Evolutionary conservation across 306 rosid species (phyloP), one percentile per base, ranked within the genome.

Genomic region (Sophora flavescens): DNA sequence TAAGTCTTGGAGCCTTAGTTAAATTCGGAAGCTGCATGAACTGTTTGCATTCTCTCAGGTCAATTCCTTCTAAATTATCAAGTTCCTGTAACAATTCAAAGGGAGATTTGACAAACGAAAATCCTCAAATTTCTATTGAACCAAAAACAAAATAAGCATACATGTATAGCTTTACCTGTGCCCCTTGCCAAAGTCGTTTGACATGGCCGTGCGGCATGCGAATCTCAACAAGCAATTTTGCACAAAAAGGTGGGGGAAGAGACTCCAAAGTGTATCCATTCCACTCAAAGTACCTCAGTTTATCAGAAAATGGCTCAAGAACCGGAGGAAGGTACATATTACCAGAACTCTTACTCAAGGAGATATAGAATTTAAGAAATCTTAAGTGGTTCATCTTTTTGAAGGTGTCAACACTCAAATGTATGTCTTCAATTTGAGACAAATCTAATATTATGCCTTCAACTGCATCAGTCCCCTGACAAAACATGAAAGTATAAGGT

Each of bases 231-330:
- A 84, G 80, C 1, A 51, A 5, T 56, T 51, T 45, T 0, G 77
- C 57, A 17, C 64, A 33, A 16, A 80, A 70, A 15, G 7, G 8
- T 26, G 13, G 16, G 50, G 82, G 80, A 48, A 84, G 60, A 58
- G 36, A 70, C n/a, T 51, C 17, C 4, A 6, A 56, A 30, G 56
- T 81, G 53, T 53, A 83, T 22, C 70, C 70, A 13, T 15, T 8
- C 84, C 87, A 80, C 35, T 69, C 56, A 58, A 80, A 1, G 12
- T 80, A 76, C 68, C 84, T 60, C 51, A 76, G 2, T 59, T 73
- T 45, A 13, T 35, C 9, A 26, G 70, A 39, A 48, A 80, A 50
- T 30, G 50, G 39, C 39, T 75, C 3, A 17, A 75, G 72, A 2
- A 11, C 32, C 15, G 0, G 4, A 4, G 60, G 65, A 83, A 69